Base-by-base conservation (phyloP, 805 yeast genomes). In the Wickerhamiella vanderwaltii region DNA sequence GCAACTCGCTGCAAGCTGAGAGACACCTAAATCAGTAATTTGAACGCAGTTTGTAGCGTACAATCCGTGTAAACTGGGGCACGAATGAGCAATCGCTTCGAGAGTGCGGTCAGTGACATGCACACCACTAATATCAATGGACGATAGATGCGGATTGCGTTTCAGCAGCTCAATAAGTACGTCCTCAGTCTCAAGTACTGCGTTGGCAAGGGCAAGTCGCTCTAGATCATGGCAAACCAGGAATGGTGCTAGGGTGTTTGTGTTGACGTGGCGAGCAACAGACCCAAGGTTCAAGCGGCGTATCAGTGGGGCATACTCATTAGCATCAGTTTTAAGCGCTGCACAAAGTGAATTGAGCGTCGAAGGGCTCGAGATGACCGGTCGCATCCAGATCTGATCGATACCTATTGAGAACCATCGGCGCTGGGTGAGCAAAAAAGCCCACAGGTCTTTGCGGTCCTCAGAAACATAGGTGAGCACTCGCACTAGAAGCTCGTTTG, bases 371-470 rank as follows among this genome's bases (percentile, higher is more conserved):
- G 70, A 72, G 59, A 83, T 68, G 32, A 72, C 73, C 3, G 96
- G 95, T 45, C 97, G 72, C 56, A 83, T 82, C 93, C 95, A 87
- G 23, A 87, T 64, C 31, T 79, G 67, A 52, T 83, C 94, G 9
- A 85, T 75, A 11, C 82, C 75, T 31, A 82, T 65, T 49, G 75
- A 72, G 9, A 86, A 81, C 80, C 94, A 86, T 46, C 76, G 71
- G 51, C 74, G 76, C 60, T 94, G 86, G 6, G 84, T 87, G 1
- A 84, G 67, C 47, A 84, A 37, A 40, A 58, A 56, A n/a, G 51
- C 41, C 45, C 47, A 43, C 39, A 54, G 49, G 42, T 59, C 62
- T 15, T 19, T 20, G 16, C 30, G 33, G 23, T 34, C 17, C n/a
- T n/a, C n/a, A 18, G 40, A 49, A 18, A 58, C 41, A 32, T 46